These are phyloP conservation scores for Syzygium aromaticum DNA, from an alignment of 345 rosid species.

Conservation along the genomic window DNA sequence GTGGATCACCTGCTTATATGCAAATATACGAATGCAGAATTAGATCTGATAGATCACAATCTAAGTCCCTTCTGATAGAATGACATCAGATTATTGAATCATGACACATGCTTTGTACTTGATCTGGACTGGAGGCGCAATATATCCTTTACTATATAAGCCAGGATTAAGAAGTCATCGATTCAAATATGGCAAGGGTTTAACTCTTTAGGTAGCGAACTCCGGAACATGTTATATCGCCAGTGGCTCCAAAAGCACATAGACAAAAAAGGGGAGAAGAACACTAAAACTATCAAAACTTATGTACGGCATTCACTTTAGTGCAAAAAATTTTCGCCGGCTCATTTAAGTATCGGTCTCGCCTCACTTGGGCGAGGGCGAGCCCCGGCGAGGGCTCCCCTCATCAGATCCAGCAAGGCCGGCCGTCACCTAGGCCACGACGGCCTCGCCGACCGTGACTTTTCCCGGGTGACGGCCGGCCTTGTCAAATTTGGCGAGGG, in stretches of 20 bases:
- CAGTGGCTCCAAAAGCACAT: background rate
- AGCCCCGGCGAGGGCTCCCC: too few relatives aligned
- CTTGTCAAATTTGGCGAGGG: too few relatives aligned
- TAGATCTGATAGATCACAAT: background rate
- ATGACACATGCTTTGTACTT: background rate
- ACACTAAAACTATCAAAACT: too few relatives aligned
- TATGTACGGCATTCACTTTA: too few relatives aligned
- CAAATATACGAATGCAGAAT: background rate
- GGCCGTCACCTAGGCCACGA: too few relatives aligned
- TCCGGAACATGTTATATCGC: background rate
- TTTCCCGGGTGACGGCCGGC: too few relatives aligned
- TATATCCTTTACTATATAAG: too few relatives aligned
- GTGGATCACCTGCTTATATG: slow-evolving; percentile 18
- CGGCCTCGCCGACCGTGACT: too few relatives aligned
- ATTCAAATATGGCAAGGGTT: background rate
- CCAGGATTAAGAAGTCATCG: background rate
- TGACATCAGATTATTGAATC: background rate
- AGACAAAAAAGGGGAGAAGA: background rate
- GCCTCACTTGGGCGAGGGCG: too few relatives aligned
- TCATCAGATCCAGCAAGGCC: too few relatives aligned
- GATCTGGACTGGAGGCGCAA: background rate
- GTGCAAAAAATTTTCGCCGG: too few relatives aligned
- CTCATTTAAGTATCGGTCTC: too few relatives aligned
- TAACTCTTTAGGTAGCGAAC: background rate
- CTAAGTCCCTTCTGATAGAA: background rate